A percentile compares a stretch with the other conserved stretches of the same genome.
These are phyloP conservation scores for Zalaria obscura DNA, from an alignment of 2,329 filamentous ascomycete species.

Conservation along the genomic window DNA sequence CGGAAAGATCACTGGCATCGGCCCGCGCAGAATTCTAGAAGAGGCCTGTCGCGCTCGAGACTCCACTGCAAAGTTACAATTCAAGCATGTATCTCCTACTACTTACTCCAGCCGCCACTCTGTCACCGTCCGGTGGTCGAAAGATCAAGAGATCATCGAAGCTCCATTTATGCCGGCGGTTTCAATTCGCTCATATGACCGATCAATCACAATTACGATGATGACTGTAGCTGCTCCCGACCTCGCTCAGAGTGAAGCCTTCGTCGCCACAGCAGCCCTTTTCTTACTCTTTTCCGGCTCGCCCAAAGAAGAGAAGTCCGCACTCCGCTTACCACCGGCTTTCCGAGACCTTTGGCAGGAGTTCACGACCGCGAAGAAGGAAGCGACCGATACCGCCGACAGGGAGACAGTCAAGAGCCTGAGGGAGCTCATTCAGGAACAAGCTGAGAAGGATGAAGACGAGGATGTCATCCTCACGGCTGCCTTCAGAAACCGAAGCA, in stretches of 20 bases:
- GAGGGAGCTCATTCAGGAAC: slow-evolving; percentile 53
- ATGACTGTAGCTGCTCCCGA: slow-evolving; percentile 58
- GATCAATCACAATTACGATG: slow-evolving; percentile 55
- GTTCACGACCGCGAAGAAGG: slow-evolving; percentile 56
- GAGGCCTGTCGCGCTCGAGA: slow-evolving; percentile 81
- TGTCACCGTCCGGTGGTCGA: slow-evolving; percentile 66
- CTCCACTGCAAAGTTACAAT: slow-evolving; percentile 50
- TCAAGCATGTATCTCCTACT: slow-evolving; percentile 55
- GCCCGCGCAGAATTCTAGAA: slow-evolving; percentile 62
- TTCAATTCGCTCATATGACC: slow-evolving; percentile 28
- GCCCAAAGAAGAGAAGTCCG: slow-evolving; percentile 73
- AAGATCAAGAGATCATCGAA: slow-evolving; percentile 44
- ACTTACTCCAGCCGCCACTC: slow-evolving; percentile 64
- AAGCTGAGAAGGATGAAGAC: slow-evolving; percentile 41
- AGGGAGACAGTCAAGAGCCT: slow-evolving; percentile 54
- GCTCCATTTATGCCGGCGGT: slow-evolving; percentile 27
- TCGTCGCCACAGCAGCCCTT: slow-evolving; percentile 65
- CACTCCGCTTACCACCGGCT: slow-evolving; percentile 58
- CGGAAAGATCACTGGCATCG: slow-evolving; percentile 66
- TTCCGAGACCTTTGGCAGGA: slow-evolving; percentile 85
- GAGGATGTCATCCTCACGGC: slow-evolving; percentile 54
- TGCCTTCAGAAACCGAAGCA: slow-evolving; percentile 46
- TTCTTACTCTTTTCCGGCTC: slow-evolving; percentile 70
- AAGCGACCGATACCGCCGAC: slow-evolving; percentile 54
- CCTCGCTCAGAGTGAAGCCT: slow-evolving; percentile 71